A percentile compares a stretch with the other conserved stretches of the same genome.
Conservation (phyloP, 2,329 filamentous ascomycete species). For the Fusarium scirpi region DNA sequence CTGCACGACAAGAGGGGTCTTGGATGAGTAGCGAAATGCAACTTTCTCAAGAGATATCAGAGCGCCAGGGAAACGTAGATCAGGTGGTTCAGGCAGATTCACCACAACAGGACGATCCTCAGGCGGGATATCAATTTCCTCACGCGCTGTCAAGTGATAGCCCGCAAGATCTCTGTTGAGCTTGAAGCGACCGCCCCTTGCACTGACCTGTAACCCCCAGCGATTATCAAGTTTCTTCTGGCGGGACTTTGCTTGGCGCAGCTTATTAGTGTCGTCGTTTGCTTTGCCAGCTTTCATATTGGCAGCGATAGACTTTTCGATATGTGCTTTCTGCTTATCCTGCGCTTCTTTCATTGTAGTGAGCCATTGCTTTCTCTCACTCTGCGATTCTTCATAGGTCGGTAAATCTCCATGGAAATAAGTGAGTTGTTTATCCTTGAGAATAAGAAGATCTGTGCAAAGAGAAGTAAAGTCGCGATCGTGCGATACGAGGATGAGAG, state of each 20-base stretch:
- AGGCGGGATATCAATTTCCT: conserved; percentile 77
- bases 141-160: conserved; percentile 68
- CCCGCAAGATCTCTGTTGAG: conserved; percentile 79
- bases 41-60: conserved; percentile 78
- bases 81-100: conserved; percentile 70
- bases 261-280: conserved; percentile 84
- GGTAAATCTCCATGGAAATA: conserved; percentile 82
- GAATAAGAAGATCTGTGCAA: conserved; percentile 81
- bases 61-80: conserved; percentile 80
- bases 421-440: conserved; percentile 77
- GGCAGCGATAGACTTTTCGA: conserved; percentile 80
- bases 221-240: conserved; percentile 88
- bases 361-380: conserved; percentile 76
- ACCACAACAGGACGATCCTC: conserved; percentile 71
- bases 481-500: conserved; percentile 84
- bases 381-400: conserved; percentile 75
- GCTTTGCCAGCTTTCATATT: conserved; percentile 81
- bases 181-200: conserved; percentile 81
- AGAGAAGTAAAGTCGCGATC: conserved; percentile 84
- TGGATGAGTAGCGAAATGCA: conserved; percentile 70
- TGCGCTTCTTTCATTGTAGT: conserved; percentile 84
- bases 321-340: conserved; percentile 82
- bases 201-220: conserved; percentile 79
- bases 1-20: conserved; percentile 61
- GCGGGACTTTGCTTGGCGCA: conserved; percentile 85